Evolutionary conservation across 2,329 filamentous ascomycete genomes (phyloP).

Genomic region (Ascochyta clinopodiicola): DNA sequence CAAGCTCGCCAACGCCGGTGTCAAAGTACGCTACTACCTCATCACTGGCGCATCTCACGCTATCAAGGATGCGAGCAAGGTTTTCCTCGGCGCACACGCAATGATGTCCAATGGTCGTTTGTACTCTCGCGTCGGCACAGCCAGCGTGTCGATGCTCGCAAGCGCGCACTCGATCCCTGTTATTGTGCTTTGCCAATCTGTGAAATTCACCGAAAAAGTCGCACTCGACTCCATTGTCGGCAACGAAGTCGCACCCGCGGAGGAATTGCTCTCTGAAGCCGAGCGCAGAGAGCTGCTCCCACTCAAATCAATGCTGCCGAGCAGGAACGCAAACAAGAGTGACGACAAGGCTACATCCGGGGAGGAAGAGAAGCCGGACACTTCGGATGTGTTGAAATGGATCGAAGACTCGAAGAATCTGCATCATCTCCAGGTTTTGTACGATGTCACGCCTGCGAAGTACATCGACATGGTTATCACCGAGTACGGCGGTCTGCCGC

Average conservation of each 20-base stretch:
- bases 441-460: constrained; percentile 88
- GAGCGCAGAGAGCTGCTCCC: constrained; percentile 43
- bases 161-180: constrained; percentile 78
- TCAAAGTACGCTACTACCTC: constrained; percentile 81
- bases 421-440: constrained; percentile 77
- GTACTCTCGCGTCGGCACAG: constrained; percentile 86
- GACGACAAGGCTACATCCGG: constrained; percentile 30
- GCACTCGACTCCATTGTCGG: constrained; percentile 90
- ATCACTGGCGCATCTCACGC: constrained; percentile 79
- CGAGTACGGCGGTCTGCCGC: constrained; percentile 85
- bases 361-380: constrained; percentile 29
- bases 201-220: constrained; percentile 93
- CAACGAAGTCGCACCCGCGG: constrained; percentile 86
- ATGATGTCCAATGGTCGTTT: constrained; percentile 95
- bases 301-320: constrained; percentile 35
- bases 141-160: constrained; percentile 83
- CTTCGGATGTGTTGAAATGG: constrained; percentile 46
- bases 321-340: constrained; percentile 22
- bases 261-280: constrained; percentile 61
- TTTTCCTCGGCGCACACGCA: constrained; percentile 84
- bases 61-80: constrained; percentile 72
- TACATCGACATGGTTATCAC: constrained; percentile 90
- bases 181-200: constrained; percentile 88
- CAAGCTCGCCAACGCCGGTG: constrained; percentile 70
- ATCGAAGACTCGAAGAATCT: constrained; percentile 51